phyloP scores from a whole-genome alignment of 805 yeast species.

The Sporopachydermia quercuum region DNA sequence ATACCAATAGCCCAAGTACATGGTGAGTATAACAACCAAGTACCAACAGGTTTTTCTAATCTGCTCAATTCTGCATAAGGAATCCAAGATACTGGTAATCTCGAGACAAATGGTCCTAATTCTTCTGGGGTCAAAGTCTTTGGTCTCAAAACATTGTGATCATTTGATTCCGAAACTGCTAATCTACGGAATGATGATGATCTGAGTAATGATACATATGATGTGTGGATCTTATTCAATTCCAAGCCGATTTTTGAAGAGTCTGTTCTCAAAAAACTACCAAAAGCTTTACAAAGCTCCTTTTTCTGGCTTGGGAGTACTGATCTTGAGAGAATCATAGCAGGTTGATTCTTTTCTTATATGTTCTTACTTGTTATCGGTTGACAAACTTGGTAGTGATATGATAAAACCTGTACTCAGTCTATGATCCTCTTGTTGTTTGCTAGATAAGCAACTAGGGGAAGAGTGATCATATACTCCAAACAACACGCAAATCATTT shows the following conservation, averaged over 20 bases:
- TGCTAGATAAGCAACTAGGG: too few relatives aligned
- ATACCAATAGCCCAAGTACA: constrained; percentile 86
- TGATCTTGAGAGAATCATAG: background rate
- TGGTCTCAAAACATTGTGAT: background rate
- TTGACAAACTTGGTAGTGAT: too few relatives aligned
- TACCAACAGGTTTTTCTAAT: constrained; percentile 92
- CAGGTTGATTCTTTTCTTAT: too few relatives aligned
- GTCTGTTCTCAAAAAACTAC: background rate
- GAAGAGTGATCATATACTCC: too few relatives aligned
- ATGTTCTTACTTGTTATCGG: too few relatives aligned
- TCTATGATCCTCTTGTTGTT: too few relatives aligned
- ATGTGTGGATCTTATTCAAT: background rate
- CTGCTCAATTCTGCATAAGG: constrained; percentile 92
- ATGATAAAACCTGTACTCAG: too few relatives aligned
- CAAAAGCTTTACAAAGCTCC: background rate
- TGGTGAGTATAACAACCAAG: constrained; percentile 69
- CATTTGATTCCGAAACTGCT: background rate
- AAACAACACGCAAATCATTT: too few relatives aligned
- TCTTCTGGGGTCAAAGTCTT: constrained; percentile 12
- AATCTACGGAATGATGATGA: background rate
- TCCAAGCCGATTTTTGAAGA: background rate
- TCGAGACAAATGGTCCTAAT: constrained; percentile 33
- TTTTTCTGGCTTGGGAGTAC: background rate
- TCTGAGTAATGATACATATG: background rate
- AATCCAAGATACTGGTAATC: constrained; percentile 56